A percentile compares a stretch with the other conserved stretches of the same genome.
These are phyloP conservation scores for Citeromyces hawaiiensis DNA, from an alignment of 1,139 yeast genomes.

Conservation along the genomic window DNA sequence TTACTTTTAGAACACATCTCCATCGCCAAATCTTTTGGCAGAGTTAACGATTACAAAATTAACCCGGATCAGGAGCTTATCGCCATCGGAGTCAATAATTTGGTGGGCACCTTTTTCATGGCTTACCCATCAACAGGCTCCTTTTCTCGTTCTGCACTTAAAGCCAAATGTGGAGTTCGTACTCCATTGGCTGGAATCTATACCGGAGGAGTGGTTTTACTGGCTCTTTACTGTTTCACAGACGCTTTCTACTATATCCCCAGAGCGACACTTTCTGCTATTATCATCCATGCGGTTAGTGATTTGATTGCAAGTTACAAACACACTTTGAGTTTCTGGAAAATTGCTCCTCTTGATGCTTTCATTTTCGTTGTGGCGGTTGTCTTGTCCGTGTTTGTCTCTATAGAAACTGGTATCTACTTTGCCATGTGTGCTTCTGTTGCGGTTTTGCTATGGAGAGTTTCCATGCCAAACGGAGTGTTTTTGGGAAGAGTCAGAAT, in stretches of 20 bases:
- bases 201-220: conserved; percentile 79
- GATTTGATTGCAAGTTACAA: conserved; percentile 70
- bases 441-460: conserved; percentile 58
- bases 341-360: conserved; percentile 62
- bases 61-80: conserved; percentile 88
- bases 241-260: conserved; percentile 81
- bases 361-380: conserved; percentile 69
- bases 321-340: conserved; percentile 66
- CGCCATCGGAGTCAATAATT: conserved; percentile 87
- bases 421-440: conserved; percentile 80
- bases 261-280: conserved; percentile 74
- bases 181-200: conserved; percentile 90
- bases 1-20: conserved; percentile 86
- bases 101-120: conserved; percentile 81
- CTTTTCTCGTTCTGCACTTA: conserved; percentile 86
- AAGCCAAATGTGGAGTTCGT: conserved; percentile 90
- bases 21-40: conserved; percentile 85
- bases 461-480: conserved; percentile 71
- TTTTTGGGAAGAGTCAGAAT: conserved; percentile 70
- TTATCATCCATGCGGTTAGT: conserved; percentile 90
- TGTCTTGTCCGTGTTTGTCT: conserved; percentile 63
- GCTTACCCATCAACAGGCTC: conserved; percentile 98
- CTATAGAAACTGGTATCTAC: conserved; percentile 83
- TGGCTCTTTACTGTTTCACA: conserved; percentile 79
- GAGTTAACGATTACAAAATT: conserved; percentile 83